Evolutionary conservation across 768 basidiomycete genomes (phyloP).

Genomic region (Lactifluus piperatus): DNA sequence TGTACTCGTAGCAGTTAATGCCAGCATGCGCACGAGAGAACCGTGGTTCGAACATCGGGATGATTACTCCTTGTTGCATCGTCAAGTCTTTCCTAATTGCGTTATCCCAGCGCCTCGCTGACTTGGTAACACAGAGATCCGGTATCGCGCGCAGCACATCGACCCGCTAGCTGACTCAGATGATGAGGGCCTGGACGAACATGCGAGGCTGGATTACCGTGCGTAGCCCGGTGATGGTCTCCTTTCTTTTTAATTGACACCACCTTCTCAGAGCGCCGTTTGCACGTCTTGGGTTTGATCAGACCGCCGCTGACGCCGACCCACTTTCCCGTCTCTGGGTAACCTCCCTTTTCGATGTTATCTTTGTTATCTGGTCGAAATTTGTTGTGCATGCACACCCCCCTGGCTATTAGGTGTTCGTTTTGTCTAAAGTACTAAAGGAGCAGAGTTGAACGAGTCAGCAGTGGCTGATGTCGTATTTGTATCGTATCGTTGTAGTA

Average conservation of each 20-base stretch:
- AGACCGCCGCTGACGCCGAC: conserved; percentile 3
- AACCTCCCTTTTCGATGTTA: not conserved
- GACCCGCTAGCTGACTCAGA: conserved; percentile 70
- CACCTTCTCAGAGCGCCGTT: conserved; percentile 13
- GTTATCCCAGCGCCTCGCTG: conserved; percentile 7
- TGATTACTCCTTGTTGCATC: conserved; percentile 37
- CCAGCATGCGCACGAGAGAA: conserved; percentile 12
- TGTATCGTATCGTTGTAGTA: not conserved
- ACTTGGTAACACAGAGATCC: conserved; percentile 46
- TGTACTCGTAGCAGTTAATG: conserved; percentile 6
- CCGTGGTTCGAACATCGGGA: conserved; percentile 13
- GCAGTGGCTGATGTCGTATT: not conserved
- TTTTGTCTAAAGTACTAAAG: not conserved
- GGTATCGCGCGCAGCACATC: conserved; percentile 51
- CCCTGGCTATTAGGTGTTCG: not conserved
- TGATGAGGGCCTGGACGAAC: conserved; percentile 57
- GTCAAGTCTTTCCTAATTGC: conserved; percentile 22
- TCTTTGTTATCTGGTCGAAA: not conserved
- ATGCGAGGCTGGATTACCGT: conserved; percentile 60
- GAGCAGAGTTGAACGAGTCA: not conserved
- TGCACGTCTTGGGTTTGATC: conserved; percentile 18
- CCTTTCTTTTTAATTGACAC: not conserved
- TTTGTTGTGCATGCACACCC: not conserved
- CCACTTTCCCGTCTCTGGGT: conserved; percentile 12
- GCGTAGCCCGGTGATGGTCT: conserved; percentile 23